Evolutionary conservation across 306 rosid species (phyloP).

Genomic region (Arachis hypogaea): DNA sequence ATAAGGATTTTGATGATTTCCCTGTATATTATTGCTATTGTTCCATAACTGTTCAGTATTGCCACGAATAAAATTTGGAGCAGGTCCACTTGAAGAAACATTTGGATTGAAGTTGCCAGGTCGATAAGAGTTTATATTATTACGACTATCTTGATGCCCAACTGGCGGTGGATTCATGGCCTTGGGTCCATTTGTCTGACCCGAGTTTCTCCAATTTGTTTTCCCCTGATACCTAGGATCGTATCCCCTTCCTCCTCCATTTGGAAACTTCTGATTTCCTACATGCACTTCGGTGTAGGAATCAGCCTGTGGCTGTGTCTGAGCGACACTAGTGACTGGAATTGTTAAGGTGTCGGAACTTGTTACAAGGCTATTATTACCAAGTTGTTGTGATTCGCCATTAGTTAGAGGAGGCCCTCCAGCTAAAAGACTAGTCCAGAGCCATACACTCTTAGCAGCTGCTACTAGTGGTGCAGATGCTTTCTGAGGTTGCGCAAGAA

Average conservation of each 20-base stretch:
- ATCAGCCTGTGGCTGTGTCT: constrained; percentile 45
- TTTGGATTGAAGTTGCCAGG: constrained; percentile 44
- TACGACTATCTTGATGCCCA: constrained; percentile 58
- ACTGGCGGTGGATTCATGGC: constrained; percentile 52
- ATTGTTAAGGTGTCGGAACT: constrained; percentile 46
- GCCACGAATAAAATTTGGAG: constrained; percentile 49
- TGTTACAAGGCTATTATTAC: constrained; percentile 42
- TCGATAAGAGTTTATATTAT: constrained; percentile 40
- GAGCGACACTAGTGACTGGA: constrained; percentile 44
- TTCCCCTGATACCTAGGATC: constrained; percentile 63
- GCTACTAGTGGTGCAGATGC: constrained; percentile 89
- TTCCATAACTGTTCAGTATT: constrained; percentile 53
- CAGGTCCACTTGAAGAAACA: constrained; percentile 50
- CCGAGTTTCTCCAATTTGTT: constrained; percentile 48
- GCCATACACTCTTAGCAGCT: constrained; percentile 96
- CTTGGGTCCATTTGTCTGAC: constrained; percentile 54
- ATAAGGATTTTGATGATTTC: constrained; percentile 54
- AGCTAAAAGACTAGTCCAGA: constrained; percentile 78
- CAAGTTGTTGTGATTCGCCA: constrained; percentile 69
- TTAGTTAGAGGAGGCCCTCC: constrained; percentile 76
- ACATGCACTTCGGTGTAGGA: constrained; percentile 47
- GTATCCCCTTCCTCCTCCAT: constrained; percentile 54
- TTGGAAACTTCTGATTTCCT: constrained; percentile 56
- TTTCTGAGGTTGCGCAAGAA: constrained; percentile 86
- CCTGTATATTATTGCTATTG: constrained; percentile 48